phyloP scores from a whole-genome alignment of 2,329 filamentous ascomycete species.

The Penicillium janthinellum region DNA sequence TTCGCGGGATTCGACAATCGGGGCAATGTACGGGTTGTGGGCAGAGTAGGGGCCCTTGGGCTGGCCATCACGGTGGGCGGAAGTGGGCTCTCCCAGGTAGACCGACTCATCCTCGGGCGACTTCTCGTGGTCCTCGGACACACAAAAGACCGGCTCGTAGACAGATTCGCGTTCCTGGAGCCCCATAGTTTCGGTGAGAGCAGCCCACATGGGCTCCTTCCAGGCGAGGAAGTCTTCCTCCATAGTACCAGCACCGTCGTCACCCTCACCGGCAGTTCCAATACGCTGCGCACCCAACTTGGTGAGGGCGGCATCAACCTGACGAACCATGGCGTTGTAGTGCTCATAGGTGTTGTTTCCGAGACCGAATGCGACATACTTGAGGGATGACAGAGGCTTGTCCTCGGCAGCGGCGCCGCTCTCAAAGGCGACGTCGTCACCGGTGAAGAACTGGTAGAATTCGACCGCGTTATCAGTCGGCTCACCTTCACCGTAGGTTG shows the following conservation, averaged over 20 bases:
- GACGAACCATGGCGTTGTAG: constrained; percentile 98
- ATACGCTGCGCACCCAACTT: constrained; percentile 84
- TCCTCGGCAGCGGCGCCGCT: constrained; percentile 65
- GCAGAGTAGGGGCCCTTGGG: constrained; percentile 90
- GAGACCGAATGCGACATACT: constrained; percentile 92
- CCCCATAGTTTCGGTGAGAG: constrained; percentile 77
- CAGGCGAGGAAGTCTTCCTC: constrained; percentile 98
- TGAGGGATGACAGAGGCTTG: constrained; percentile 76
- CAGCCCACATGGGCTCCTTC: constrained; percentile 99
- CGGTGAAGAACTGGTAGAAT: constrained; percentile 92
- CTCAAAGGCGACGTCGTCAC: constrained; percentile 79
- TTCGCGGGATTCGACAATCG: constrained; percentile 87
- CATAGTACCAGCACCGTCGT: constrained; percentile 98
- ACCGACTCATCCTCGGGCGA: constrained; percentile 76
- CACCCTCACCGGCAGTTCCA: constrained; percentile 87
- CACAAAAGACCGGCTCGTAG: constrained; percentile 88
- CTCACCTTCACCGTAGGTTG: constrained; percentile 97
- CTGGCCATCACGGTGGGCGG: constrained; percentile 84
- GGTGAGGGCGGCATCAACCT: constrained; percentile 77
- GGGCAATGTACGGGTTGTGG: constrained; percentile 95
- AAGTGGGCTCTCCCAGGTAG: constrained; percentile 94
- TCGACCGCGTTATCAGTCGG: constrained; percentile 98
- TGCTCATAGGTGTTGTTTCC: constrained; percentile 99
- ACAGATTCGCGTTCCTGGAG: constrained; percentile 94
- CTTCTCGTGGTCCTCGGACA: constrained; percentile 74